Base-by-base conservation (phyloP, 306 rosid species). In the Ziziphus jujuba region DNA sequence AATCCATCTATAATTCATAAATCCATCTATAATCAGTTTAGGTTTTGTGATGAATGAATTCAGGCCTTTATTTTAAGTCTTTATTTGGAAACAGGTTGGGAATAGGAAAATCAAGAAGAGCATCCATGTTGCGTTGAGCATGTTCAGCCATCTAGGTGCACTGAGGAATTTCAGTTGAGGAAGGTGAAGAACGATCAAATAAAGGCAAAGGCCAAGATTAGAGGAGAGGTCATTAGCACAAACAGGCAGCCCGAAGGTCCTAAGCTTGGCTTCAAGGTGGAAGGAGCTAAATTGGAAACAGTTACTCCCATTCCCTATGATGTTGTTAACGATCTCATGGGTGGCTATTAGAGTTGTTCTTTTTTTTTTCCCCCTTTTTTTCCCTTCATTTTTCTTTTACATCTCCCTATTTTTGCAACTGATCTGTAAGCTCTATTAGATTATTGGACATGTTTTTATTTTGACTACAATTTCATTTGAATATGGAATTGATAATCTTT, bases 221-320 rank as follows among this genome's bases (percentile, higher is more conserved):
- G 51, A 65, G 97, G 99, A 0, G 86, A 70, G 61, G 76, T 78
- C 12, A 88, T 93, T 12, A 83, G 95, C 77, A 93, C 99, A 17
- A 93, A 93, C 90, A 87, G 99, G 56, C 88, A 86, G 78, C 97
- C 99, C 0, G 75, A 67, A 58, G 99, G 99, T 5, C 99, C 99
- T 4, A 93, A 93, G 56, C 97, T 97, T 0, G 98, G 99, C 28
- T 93, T 90, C 76, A 93, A 71, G 97, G 97, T 93, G 3, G 97
- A 88, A 33, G 91, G 96, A 23, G 92, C 99, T 4, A 22, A 10
- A 82, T 84, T 93, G 79, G 99, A 93, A 72, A 93, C 99, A 0
- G 99, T 93, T 3, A 93, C 99, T 17, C 97, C 99, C 40, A 93
- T 93, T 77, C 99, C 99, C 0, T 93, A 93, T 3, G 97, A 93